Conservation (phyloP, 2,329 filamentous ascomycete genomes). For the Fusarium sp. region DNA sequence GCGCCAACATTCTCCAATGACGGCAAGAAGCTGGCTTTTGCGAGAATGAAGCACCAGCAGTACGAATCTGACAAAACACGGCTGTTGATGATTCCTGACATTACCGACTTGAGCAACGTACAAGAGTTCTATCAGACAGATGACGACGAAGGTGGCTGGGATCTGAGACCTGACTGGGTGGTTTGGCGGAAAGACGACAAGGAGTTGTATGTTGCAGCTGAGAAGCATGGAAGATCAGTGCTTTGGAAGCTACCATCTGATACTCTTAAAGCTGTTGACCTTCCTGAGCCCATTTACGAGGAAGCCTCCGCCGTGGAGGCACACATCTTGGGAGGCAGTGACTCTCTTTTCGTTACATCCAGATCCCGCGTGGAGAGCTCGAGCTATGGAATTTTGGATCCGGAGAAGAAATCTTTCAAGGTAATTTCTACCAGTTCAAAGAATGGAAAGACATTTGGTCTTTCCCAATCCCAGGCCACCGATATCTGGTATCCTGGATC, state of each 20-base stretch:
- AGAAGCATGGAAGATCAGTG: slow-evolving; percentile 73
- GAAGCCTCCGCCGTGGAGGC: slow-evolving; percentile 69
- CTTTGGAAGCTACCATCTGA: slow-evolving; percentile 73
- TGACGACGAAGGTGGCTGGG: slow-evolving; percentile 75
- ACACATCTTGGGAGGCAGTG: slow-evolving; percentile 62
- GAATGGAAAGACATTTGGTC: slow-evolving; percentile 74
- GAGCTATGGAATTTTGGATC: slow-evolving; percentile 72
- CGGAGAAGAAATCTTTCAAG: slow-evolving; percentile 53
- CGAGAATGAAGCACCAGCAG: slow-evolving; percentile 80
- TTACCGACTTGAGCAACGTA: slow-evolving; percentile 68
- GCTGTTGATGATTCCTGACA: slow-evolving; percentile 73
- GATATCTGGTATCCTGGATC: slow-evolving; percentile 79
- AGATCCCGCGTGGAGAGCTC: slow-evolving; percentile 80
- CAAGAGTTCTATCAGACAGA: slow-evolving; percentile 73
- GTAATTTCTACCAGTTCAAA: slow-evolving; percentile 75
- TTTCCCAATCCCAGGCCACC: slow-evolving; percentile 72
- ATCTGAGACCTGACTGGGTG: slow-evolving; percentile 68
- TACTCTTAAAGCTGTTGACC: slow-evolving; percentile 61
- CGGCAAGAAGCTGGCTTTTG: slow-evolving; percentile 79
- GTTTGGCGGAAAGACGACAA: slow-evolving; percentile 71
- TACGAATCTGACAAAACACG: slow-evolving; percentile 84
- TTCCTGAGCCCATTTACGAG: slow-evolving; percentile 64
- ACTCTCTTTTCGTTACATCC: slow-evolving; percentile 73
- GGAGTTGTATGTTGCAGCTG: slow-evolving; percentile 79
- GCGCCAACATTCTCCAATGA: slow-evolving; percentile 80